phyloP scores from a whole-genome alignment of 257 asterid species.

The Sherardia arvensis region DNA sequence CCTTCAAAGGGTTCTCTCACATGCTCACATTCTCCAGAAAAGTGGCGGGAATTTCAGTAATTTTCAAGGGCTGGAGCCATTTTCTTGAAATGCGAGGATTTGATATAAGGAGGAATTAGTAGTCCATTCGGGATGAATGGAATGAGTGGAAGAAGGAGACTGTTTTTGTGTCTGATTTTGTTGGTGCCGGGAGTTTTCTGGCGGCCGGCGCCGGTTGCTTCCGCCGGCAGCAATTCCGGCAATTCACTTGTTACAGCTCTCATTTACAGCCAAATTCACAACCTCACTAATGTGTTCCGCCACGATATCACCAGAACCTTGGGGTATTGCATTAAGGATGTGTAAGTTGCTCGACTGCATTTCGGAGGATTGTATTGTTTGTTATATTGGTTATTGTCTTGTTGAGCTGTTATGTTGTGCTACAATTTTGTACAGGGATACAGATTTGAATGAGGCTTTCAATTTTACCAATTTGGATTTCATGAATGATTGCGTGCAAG shows the following conservation, averaged over 20 bases:
- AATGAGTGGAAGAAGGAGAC: constrained; percentile 69
- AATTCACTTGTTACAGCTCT: constrained; percentile 55
- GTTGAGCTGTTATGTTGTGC: background rate
- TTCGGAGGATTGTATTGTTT: background rate
- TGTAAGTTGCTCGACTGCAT: constrained; percentile 41
- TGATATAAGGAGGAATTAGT: constrained; percentile 9
- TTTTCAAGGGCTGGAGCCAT: background rate
- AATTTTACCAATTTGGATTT: constrained; percentile 71
- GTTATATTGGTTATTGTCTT: constrained; percentile 6
- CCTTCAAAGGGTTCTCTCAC: background rate
- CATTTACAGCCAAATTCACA: constrained; percentile 63
- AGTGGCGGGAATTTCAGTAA: background rate
- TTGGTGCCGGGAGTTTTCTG: constrained; percentile 32
- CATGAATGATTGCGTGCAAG: constrained; percentile 59
- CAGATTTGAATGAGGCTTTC: constrained; percentile 77
- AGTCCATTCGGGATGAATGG: constrained; percentile 32
- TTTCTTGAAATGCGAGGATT: constrained; percentile 4
- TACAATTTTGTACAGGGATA: constrained; percentile 37
- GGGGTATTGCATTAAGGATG: constrained; percentile 72
- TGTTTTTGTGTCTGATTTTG: constrained; percentile 34
- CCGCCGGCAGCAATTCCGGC: constrained; percentile 42
- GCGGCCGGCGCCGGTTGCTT: constrained; percentile 40
- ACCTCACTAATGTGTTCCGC: constrained; percentile 63
- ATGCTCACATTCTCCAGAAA: background rate
- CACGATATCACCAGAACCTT: constrained; percentile 47